phyloP scores from a whole-genome alignment of 345 rosid species.

The Citrus sp. region DNA sequence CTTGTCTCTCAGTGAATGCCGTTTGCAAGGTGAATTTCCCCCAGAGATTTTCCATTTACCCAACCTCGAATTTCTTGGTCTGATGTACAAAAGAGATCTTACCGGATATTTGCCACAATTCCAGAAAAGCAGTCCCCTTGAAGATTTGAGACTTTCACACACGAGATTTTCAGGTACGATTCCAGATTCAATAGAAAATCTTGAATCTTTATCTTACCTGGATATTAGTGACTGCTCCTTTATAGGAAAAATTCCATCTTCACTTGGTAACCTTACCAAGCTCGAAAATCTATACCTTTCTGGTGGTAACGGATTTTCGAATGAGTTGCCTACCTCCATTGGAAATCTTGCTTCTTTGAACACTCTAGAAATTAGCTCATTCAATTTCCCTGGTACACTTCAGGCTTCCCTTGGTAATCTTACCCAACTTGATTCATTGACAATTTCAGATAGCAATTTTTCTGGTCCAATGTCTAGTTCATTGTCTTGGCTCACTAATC shows the following conservation, averaged over 20 bases:
- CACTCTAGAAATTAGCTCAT: not conserved
- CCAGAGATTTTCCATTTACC: not conserved
- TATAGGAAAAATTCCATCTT: not conserved
- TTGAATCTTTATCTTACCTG: not conserved
- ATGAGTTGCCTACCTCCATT: not conserved
- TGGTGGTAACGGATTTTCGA: not conserved
- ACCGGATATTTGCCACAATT: not conserved
- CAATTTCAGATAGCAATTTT: not conserved
- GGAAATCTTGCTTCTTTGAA: not conserved
- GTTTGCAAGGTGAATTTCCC: not conserved
- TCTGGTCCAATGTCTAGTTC: no score
- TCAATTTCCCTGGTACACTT: not conserved
- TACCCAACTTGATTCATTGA: not conserved
- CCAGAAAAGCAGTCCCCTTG: not conserved
- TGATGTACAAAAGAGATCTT: accelerated
- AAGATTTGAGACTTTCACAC: not conserved
- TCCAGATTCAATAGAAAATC: not conserved
- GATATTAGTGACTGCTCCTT: not conserved
- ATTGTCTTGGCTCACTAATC: no score
- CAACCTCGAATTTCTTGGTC: not conserved
- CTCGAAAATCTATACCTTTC: not conserved
- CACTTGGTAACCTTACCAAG: not conserved
- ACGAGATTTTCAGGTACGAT: not conserved
- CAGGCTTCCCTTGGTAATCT: not conserved
- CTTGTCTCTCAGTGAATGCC: not conserved